Percentiles rank a stretch among this genome's conserved stretches.
These are phyloP conservation scores for Aspergillus luchuensis DNA, from an alignment of 2,329 filamentous ascomycete genomes.

Conservation along the genomic window DNA sequence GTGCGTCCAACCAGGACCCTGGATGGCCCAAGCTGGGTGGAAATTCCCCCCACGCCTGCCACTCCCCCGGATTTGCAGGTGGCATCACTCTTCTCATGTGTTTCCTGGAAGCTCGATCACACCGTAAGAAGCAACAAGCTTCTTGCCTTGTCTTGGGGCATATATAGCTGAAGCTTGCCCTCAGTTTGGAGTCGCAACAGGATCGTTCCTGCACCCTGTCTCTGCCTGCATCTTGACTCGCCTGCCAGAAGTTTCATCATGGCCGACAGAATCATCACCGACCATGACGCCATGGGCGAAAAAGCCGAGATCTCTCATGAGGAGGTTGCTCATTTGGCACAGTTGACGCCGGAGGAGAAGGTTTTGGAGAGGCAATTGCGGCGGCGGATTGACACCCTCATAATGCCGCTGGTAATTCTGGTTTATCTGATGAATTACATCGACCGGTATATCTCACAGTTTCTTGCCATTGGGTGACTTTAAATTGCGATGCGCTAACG, in stretches of 20 bases:
- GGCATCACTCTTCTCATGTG: neutral
- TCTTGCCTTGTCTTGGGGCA: neutral
- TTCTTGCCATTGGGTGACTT: neutral
- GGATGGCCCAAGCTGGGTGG: neutral
- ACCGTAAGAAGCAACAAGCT: neutral
- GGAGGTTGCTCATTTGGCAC: slow-evolving; percentile 39
- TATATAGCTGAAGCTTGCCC: neutral
- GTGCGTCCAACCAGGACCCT: neutral
- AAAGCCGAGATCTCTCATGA: slow-evolving; percentile 25
- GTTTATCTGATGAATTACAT: slow-evolving; percentile 51
- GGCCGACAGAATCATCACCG: slow-evolving; percentile 12
- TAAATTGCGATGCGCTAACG: neutral
- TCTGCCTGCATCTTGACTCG: too few species aligned
- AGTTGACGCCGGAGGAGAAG: slow-evolving; percentile 36
- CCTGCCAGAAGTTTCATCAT: neutral
- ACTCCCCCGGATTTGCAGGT: neutral
- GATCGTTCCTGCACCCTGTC: neutral
- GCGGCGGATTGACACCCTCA: slow-evolving; percentile 39
- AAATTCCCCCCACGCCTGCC: neutral
- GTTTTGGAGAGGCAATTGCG: slow-evolving; percentile 41
- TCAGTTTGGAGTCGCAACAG: neutral
- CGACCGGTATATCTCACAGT: slow-evolving; percentile 36
- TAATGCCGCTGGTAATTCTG: slow-evolving; percentile 46
- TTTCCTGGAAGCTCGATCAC: neutral
- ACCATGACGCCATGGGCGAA: slow-evolving; percentile 19